Percentiles rank a stretch among this genome's conserved stretches.
Conservation (phyloP, 2,329 filamentous ascomycete genomes). For the Fusarium incarnatum region DNA sequence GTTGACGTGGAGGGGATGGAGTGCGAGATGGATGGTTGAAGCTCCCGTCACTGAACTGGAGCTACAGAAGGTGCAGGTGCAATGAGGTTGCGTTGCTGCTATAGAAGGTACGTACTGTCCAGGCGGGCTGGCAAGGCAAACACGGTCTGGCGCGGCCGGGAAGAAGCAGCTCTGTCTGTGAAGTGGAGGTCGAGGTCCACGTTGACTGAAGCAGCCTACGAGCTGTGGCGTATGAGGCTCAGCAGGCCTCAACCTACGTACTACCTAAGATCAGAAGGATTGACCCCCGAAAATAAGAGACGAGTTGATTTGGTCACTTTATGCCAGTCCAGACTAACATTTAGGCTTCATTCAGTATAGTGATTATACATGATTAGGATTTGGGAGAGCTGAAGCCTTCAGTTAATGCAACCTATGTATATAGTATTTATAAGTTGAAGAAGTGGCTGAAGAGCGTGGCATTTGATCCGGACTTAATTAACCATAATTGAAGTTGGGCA, state of each 20-base stretch:
- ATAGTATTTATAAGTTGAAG: not conserved
- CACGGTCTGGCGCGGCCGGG: slow-evolving; percentile 56
- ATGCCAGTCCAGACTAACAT: too few relatives aligned
- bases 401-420: not conserved
- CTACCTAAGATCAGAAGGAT: too few relatives aligned
- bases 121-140: slow-evolving; percentile 54
- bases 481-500: not conserved
- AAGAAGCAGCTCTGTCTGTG: slow-evolving; percentile 18
- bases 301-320: too few relatives aligned
- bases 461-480: not conserved
- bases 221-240: slow-evolving; percentile 33
- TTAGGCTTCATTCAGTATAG: not conserved
- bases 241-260: not conserved
- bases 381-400: not conserved
- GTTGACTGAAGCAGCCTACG: slow-evolving; percentile 33
- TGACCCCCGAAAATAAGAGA: too few relatives aligned
- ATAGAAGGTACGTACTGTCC: slow-evolving; percentile 34
- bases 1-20: slow-evolving; percentile 37
- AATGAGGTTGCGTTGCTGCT: slow-evolving; percentile 32
- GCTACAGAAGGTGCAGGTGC: slow-evolving; percentile 38
- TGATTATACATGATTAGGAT: not conserved
- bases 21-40: slow-evolving; percentile 39
- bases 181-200: slow-evolving; percentile 28
- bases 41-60: slow-evolving; percentile 36
- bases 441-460: not conserved